Evolutionary conservation across 345 rosid genomes (phyloP).

Genomic region (Pugionium cornutum): DNA sequence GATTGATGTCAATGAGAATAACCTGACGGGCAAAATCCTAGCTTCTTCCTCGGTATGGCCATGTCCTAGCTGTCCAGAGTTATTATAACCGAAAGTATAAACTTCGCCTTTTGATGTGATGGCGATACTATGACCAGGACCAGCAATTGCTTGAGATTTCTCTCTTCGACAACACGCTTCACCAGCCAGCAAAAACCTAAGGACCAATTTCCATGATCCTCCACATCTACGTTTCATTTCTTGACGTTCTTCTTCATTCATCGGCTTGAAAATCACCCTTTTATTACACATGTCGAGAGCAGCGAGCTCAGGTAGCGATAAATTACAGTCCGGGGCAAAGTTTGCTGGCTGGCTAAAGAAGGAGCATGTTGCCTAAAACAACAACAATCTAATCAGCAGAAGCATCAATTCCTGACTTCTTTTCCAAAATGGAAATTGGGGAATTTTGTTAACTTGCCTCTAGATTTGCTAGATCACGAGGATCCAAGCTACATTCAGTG

Average conservation of each 20-base stretch:
- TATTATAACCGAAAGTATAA: conserved; percentile 84
- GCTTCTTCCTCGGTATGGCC: conserved; percentile 79
- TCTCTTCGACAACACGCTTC: conserved; percentile 95
- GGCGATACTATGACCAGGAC: conserved; percentile 95
- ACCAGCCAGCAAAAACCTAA: conserved; percentile 87
- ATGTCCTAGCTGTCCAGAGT: conserved; percentile 91
- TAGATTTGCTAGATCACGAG: conserved; percentile 90
- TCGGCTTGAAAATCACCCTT: conserved; percentile 84
- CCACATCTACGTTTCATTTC: conserved; percentile 81
- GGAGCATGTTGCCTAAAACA: conserved; percentile 83
- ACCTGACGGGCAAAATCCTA: conserved; percentile 85
- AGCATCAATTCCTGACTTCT: conserved; percentile 48
- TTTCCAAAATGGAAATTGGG: too few species aligned
- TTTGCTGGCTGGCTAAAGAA: conserved; percentile 98
- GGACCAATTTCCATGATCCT: conserved; percentile 94
- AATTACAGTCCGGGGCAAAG: conserved; percentile 69
- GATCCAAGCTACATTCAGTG: conserved; percentile 78
- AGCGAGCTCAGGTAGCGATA: conserved; percentile 88
- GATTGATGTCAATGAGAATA: conserved; percentile 45
- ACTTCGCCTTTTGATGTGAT: conserved; percentile 76
- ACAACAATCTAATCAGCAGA: conserved; percentile 37
- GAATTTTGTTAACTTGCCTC: conserved; percentile 48
- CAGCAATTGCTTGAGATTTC: conserved; percentile 92
- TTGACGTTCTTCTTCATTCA: conserved; percentile 68
- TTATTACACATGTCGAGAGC: conserved; percentile 94